These are phyloP conservation scores for Pleurotus ostreatus DNA, from an alignment of 768 basidiomycete species.

Conservation along the genomic window DNA sequence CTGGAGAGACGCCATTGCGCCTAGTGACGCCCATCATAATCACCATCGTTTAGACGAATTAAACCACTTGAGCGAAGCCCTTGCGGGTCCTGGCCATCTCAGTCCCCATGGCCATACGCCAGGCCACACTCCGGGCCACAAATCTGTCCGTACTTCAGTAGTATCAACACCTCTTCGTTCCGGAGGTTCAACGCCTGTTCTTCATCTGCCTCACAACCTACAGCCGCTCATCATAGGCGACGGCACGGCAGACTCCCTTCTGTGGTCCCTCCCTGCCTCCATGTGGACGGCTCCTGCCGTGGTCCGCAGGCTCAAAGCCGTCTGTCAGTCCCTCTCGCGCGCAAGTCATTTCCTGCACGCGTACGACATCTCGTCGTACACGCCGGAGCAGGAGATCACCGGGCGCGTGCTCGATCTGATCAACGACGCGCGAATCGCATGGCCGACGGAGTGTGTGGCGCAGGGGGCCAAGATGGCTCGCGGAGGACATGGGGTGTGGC, in stretches of 20 bases:
- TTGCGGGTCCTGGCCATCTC: conserved; percentile 2
- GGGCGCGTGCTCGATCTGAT: conserved; percentile 69
- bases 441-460: conserved; percentile 69
- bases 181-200: conserved; percentile 12
- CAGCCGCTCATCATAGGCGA: conserved; percentile 80
- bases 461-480: conserved; percentile 45
- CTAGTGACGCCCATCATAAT: conserved; percentile 25
- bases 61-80: background rate
- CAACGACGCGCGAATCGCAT: conserved; percentile 70
- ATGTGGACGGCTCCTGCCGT: conserved; percentile 61
- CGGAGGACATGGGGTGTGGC: conserved; percentile 63
- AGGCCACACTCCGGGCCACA: background rate
- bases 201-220: conserved; percentile 25
- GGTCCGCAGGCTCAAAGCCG: conserved; percentile 65
- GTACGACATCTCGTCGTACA: conserved; percentile 66
- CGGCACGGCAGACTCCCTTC: conserved; percentile 57
- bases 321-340: conserved; percentile 66
- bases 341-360: conserved; percentile 59
- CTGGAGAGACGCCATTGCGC: conserved; percentile 47
- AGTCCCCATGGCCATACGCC: background rate
- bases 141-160: background rate
- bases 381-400: conserved; percentile 60
- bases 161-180: background rate
- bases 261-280: conserved; percentile 58
- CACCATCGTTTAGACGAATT: conserved; percentile 11